phyloP scores from a whole-genome alignment of 2,329 filamentous ascomycete genomes.

The Beauveria caledonica region DNA sequence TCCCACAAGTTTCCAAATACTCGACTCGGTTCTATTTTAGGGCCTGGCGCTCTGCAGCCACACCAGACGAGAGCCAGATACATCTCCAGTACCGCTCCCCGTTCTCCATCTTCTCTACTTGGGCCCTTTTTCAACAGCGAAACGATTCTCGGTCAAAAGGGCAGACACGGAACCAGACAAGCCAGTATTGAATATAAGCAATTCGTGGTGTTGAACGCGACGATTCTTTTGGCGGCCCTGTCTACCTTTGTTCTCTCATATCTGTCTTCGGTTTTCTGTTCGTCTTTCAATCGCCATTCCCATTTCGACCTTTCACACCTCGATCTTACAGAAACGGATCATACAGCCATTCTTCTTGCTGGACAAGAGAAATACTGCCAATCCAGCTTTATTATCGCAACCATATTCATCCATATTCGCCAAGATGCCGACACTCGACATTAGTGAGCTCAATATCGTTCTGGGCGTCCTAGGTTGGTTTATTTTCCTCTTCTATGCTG shows the following conservation, averaged over 20 bases:
- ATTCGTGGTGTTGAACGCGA: background rate
- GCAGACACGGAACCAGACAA: too few relatives aligned
- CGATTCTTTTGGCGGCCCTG: background rate
- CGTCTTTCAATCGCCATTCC: background rate
- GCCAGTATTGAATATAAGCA: background rate
- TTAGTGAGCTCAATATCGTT: slow-evolving; percentile 45
- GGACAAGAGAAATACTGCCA: background rate
- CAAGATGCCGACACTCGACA: slow-evolving; percentile 26
- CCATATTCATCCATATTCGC: background rate
- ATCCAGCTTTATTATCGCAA: background rate
- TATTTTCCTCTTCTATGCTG: too few relatives aligned
- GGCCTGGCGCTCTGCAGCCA: background rate
- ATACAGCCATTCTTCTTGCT: background rate
- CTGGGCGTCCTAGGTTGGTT: slow-evolving; percentile 32
- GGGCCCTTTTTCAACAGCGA: too few relatives aligned
- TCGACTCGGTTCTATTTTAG: background rate
- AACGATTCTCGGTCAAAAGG: too few relatives aligned
- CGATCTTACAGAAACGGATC: too few relatives aligned
- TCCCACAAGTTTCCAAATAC: slow-evolving; percentile 1
- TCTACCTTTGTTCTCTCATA: background rate
- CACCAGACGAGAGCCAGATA: background rate
- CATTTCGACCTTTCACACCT: background rate
- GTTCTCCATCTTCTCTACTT: background rate
- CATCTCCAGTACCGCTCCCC: background rate
- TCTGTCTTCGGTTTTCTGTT: background rate